Conservation (phyloP, 1,284 basidiomycete genomes). For the Heliocybe sulcata region DNA sequence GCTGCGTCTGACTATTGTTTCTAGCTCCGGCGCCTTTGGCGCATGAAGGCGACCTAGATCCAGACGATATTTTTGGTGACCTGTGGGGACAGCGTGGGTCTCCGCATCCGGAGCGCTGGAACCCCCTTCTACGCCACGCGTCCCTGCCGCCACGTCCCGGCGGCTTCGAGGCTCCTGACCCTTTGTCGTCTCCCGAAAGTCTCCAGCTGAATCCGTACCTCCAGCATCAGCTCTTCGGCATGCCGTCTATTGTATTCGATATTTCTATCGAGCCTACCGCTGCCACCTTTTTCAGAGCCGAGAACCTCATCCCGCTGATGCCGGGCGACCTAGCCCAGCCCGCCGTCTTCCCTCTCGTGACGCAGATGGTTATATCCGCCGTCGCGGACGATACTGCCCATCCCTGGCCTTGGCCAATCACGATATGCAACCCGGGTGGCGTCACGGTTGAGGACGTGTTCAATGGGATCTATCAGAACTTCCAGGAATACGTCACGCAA, state of each 20-base stretch:
- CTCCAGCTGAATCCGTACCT: constrained; percentile 40
- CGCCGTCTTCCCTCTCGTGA: constrained; percentile 50
- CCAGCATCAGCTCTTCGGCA: not conserved
- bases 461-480: constrained; percentile 34
- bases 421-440: constrained; percentile 34
- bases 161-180: constrained; percentile 28
- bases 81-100: constrained; percentile 21
- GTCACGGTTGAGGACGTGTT: constrained; percentile 47
- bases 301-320: constrained; percentile 1
- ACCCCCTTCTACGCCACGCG: constrained; percentile 36
- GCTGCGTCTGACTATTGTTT: not conserved
- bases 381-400: constrained; percentile 38
- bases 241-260: constrained; percentile 4
- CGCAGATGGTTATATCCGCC: constrained; percentile 42
- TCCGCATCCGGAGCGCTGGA: constrained; percentile 39
- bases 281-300: not conserved
- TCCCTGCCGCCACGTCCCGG: constrained; percentile 40
- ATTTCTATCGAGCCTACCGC: not conserved
- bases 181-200: constrained; percentile 26
- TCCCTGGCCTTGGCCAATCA: constrained; percentile 46
- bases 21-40: constrained; percentile 14
- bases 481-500: constrained; percentile 31
- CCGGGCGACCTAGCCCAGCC: constrained; percentile 30
- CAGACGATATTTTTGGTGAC: constrained; percentile 27
- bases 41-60: constrained; percentile 16